Evolutionary conservation across 179 eudicot genomes (phyloP).

Genomic region (Amaranthus tricolor): DNA sequence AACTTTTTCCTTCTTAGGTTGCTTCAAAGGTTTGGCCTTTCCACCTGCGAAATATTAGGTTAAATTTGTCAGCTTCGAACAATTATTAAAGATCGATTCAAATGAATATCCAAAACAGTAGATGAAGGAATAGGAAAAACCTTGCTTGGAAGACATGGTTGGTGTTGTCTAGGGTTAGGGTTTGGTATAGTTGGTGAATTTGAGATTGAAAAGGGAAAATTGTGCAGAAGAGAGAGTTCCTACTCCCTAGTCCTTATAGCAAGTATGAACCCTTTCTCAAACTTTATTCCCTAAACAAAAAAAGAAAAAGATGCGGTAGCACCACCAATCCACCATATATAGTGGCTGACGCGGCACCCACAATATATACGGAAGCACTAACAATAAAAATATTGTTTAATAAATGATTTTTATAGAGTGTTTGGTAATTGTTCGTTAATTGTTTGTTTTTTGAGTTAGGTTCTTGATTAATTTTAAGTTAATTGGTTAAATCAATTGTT

Average conservation of each 20-base stretch:
- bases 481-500: no score
- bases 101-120: neutral
- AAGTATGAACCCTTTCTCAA: neutral
- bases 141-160: slow-evolving; percentile 66
- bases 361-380: no score
- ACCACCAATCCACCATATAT: neutral
- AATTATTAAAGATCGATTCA: neutral
- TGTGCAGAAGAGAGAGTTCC: slow-evolving; percentile 7
- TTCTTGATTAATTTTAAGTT: no score
- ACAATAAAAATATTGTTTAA: no score
- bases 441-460: no score
- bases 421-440: no score
- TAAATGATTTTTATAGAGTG: no score
- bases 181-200: slow-evolving; percentile 22
- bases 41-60: slow-evolving; percentile 51
- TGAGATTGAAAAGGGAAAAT: slow-evolving; percentile 8
- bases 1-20: slow-evolving; percentile 69
- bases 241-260: no score
- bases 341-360: neutral
- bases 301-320: neutral
- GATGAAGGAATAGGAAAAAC: slow-evolving; percentile 24
- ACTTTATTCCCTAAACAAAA: slow-evolving; percentile 1
- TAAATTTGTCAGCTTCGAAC: slow-evolving; percentile 1
- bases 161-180: slow-evolving; percentile 45
- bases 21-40: slow-evolving; percentile 94